Evolutionary conservation across 2,329 filamentous ascomycete genomes (phyloP), one percentile per base, ranked within the genome.

Genomic region (Coniella vitis): DNA sequence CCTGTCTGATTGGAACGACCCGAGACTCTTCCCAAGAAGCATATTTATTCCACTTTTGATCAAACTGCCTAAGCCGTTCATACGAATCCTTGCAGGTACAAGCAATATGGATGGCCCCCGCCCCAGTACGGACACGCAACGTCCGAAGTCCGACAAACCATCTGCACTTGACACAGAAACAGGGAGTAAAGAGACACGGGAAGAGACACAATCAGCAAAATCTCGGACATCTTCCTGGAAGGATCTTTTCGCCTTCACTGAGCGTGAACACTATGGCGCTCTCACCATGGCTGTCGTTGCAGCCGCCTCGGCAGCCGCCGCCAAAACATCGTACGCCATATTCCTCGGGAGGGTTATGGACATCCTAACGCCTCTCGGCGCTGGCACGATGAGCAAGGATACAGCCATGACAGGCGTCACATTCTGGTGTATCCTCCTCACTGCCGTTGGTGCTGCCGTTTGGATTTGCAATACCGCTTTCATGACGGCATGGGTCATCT

Each of bases 281-380:
- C 63, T 91, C 1, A 40, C 70, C 10, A 58, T 72, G 2, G 86
- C 81, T 1, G 43, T 85, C 0, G 10, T 75, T 3, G 68, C 79
- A 1, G 78, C 86, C 0, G 61, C 80, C 4, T 57, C 78, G 2
- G 74, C 80, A 8, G 86, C 86, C 1, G 73, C 77, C 0, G 69
- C 83, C 12, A 78, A 81, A 47, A 86, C 87, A 0, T 67, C 75
- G 1, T 74, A 87, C 21, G 79, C 88, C 3, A 70, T 90, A 22
- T 64, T 94, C 2, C 77, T 90, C 1, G 90, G 90, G 12, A 75
- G 76, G 43, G 73, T 94, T 7, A 95, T 95, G 60, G 75, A 86
- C 25, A 67, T 79, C 4, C 83, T 95, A 51, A 76, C 86, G 1
- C 66, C 73, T 7, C 88, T 82, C 58, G 86, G 83, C 1, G 68